Percentiles rank a stretch among this genome's conserved stretches.
Conservation (phyloP, 345 rosid genomes). For the Corymbia maculata region DNA sequence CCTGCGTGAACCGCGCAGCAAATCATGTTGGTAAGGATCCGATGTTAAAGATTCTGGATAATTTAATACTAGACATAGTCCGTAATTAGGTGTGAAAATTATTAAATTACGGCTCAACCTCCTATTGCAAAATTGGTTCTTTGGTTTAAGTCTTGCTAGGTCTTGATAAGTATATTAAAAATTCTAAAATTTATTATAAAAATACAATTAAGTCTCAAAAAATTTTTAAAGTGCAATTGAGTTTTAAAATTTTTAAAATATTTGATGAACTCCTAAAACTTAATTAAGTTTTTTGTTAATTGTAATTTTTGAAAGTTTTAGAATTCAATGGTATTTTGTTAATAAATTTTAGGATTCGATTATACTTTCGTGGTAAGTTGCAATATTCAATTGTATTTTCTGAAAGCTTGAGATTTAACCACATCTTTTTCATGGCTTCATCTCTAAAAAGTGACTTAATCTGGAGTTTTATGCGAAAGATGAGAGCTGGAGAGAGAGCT, state of each 20-base stretch:
- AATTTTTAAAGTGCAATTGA: rapidly evolving
- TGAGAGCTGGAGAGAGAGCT: rapidly evolving
- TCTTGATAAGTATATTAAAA: rapidly evolving
- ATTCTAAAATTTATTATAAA: rapidly evolving
- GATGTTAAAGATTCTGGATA: background rate
- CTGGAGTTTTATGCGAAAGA: rapidly evolving
- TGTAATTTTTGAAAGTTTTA: no score
- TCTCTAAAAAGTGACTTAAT: background rate
- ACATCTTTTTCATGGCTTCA: rapidly evolving
- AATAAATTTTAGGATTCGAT: rapidly evolving
- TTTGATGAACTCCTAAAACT: rapidly evolving
- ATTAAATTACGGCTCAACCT: background rate
- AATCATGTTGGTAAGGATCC: background rate
- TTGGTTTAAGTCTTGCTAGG: no score
- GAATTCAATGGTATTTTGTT: rapidly evolving
- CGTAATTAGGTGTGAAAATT: no score
- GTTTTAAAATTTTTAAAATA: rapidly evolving
- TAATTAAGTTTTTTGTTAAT: no score
- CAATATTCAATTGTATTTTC: rapidly evolving
- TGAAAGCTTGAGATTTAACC: rapidly evolving
- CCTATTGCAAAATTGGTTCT: no score
- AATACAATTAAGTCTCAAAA: rapidly evolving
- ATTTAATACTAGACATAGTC: background rate
- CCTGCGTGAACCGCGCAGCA: background rate
- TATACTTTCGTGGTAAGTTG: rapidly evolving